Evolutionary conservation across 2,329 filamentous ascomycete species (phyloP), one percentile per base, ranked within the genome.

Genomic region (Uncinocarpus reesii): DNA sequence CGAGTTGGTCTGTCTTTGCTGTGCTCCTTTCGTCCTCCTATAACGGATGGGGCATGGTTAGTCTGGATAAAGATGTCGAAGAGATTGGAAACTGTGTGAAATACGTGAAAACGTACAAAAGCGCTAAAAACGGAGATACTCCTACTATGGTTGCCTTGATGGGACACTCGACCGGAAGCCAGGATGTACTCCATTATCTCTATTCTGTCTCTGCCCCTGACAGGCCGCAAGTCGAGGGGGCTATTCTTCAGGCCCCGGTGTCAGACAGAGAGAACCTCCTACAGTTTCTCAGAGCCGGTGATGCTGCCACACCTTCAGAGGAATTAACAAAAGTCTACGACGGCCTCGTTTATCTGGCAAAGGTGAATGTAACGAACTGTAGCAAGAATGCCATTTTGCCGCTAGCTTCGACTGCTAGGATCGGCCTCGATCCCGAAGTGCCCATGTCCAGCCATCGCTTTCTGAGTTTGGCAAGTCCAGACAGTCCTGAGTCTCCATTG

Each of bases 161-260:
- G 76, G 81, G 81, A 2, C 80, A 84, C 56, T 81, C 77, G 1
- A 85, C 81, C 0, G 81, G 81, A 0, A 83, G 77, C 56, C 81
- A 85, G 62, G 81, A 84, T 59, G 71, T 79, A 10, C 73, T 84
- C 65, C 76, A 83, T 56, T 85, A 84, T 55, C 60, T 82, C 1
- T 63, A 67, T 51, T 61, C 66, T 3, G 36, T 10, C 4, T 10
- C 36, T 24, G 20, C 13, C 11, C 26, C 11, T 4, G 64, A 66
- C 34, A 67, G 76, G 10, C 75, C 78, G 0, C 68, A 50, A 0
- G 67, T 94, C 1, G 79, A 92, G 51, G 88, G 83, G 29, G 81
- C 80, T 42, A 83, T 95, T 37, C 68, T 95, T 47, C 88, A 94
- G 63, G 86, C 83, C 0, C 81, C 85, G 0, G 81, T 89, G 2